Evolutionary conservation across 495 filamentous ascomycete species (phyloP), one percentile per base, ranked within the genome.

Genomic region (Neurospora sp.): DNA sequence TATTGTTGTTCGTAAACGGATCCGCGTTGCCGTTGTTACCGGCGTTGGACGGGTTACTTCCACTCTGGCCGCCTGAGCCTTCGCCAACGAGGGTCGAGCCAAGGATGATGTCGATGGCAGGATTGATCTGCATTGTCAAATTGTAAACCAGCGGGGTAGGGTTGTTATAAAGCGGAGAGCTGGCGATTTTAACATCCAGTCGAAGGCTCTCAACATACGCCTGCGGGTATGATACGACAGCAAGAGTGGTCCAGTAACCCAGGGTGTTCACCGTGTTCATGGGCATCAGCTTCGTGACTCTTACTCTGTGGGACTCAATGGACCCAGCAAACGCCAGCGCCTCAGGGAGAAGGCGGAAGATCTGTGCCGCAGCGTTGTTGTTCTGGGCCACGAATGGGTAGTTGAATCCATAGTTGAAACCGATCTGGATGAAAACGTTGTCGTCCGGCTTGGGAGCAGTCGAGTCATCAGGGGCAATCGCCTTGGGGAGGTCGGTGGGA

Each of bases 181-280:
- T 85, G 27, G 92, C 92, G 71, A 89, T 88, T 73, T 88, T 88
- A 72, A 97, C 85, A 72, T 92, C 87, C 37, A 89, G 81, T 20
- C 83, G 77, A 14, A 99, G 83, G 10, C 87, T 79, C 46, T 89
- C 84, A 66, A 94, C 85, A 79, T 90, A 81, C 75, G 88, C 86
- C 2, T 75, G 80, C 6, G 94, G 94, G 76, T 97, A 90, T 77
- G 88, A 94, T 37, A 89, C 87, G 75, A 91, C 81, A 38, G 92
- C 94, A 48, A 96, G 81, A 3, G 94, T 98, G 3, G 94, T 94
- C 76, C 96, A 89, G 83, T 92, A 99, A 39, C 92, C 92, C 39
- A 91, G 84, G 59, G 81, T 87, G 44, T 82, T 77, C 27, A 85
- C 87, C 18, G 93, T 97, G 79, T 97, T 90, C 80, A 92, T 90